Evolutionary conservation across 2,329 filamentous ascomycete genomes (phyloP).

Genomic region (Penicillium sp.): DNA sequence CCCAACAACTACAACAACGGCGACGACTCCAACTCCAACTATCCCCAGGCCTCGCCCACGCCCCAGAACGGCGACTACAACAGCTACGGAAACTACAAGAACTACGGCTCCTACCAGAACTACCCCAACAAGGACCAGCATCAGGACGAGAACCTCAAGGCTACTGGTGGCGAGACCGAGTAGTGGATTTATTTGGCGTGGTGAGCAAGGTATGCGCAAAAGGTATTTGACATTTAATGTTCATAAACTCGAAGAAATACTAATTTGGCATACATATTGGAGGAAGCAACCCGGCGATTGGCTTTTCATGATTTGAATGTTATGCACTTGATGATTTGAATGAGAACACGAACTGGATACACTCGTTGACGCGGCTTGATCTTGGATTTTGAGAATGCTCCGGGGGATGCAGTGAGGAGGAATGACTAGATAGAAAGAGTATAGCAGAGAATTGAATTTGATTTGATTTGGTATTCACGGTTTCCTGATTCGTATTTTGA

Average conservation of each 20-base stretch:
- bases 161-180: background rate
- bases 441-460: too few relatives aligned
- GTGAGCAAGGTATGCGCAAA: too few relatives aligned
- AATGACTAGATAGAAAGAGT: too few relatives aligned
- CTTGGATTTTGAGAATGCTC: too few relatives aligned
- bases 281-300: background rate
- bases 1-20: too few relatives aligned
- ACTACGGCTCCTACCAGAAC: constrained; percentile 7
- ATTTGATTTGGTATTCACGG: too few relatives aligned
- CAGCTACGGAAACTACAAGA: constrained; percentile 6
- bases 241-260: too few relatives aligned
- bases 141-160: constrained; percentile 10
- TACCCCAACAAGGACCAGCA: background rate
- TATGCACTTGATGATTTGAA: constrained; percentile 2
- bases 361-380: constrained; percentile 3
- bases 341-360: constrained; percentile 15
- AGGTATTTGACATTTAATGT: too few relatives aligned
- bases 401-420: too few relatives aligned
- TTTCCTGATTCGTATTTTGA: too few relatives aligned
- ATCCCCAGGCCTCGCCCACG: too few relatives aligned
- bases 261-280: background rate
- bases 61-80: constrained; percentile 1
- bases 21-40: too few relatives aligned
- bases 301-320: background rate
- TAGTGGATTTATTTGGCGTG: background rate